Evolutionary conservation across 345 rosid genomes (phyloP), one percentile per base, ranked within the genome.

Genomic region (Euphorbia pulcherrima): DNA sequence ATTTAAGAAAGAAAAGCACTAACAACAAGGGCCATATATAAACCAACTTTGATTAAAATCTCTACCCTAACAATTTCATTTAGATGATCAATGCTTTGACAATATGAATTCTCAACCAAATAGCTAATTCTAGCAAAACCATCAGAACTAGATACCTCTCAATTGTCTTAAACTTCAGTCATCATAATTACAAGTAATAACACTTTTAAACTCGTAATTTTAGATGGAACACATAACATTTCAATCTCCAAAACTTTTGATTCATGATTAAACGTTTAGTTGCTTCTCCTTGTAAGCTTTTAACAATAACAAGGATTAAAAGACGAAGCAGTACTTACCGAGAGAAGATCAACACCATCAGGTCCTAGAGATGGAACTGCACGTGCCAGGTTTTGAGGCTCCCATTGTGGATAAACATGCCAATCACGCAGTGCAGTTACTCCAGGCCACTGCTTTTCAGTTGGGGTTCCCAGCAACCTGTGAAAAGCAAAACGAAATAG

Each of bases 391-490:
- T 79, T 75, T 70, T 93, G 97, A 44, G 89, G 81, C 70, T 86
- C 88, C 98, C 98, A 93, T 55, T 53, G 78, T 17, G 96, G 97
- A 75, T 90, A 93, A 9, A 83, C 88, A 75, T 93, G 98, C 97
- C 98, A 93, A 69, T 93, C 98, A 72, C 90, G 75, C 60, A 90
- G 79, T 62, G 88, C 28, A 66, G 86, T 77, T 41, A 93, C 98
- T 58, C 97, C 98, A 0, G 92, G 91, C 96, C 98, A 87, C 68
- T 89, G 68, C 79, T 84, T 78, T 70, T 93, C 97, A 29, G 82
- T 78, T 10, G 98, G 98, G 17, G 98, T 93, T 69, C 98, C 97
- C 64, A 90, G 65, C 86, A 93, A 64, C 82, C 98, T 92, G 69
- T 58, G n/a, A 14, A 44, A 57, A 13, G 4, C 33, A 10, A 59